Evolutionary conservation across 179 eudicot species (phyloP).

Genomic region (Silene coronaria): DNA sequence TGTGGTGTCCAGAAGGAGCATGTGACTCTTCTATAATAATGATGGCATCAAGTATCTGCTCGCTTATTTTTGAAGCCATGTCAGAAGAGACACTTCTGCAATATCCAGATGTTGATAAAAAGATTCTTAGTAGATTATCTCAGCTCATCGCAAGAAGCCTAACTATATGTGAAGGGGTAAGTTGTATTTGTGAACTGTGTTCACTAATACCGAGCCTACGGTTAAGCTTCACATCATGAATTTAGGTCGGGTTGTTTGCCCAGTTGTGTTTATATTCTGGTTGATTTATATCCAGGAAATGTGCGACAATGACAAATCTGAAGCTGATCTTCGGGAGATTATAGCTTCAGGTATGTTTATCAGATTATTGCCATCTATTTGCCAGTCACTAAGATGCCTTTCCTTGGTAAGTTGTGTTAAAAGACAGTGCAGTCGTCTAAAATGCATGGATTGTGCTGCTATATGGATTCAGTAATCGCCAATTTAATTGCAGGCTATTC

Average conservation of each 20-base stretch:
- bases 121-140: constrained; percentile 36
- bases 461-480: background rate
- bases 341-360: constrained; percentile 47
- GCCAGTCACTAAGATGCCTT: background rate
- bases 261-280: background rate
- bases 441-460: background rate
- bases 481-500: constrained; percentile 48
- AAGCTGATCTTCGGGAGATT: constrained; percentile 74
- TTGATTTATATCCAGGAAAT: constrained; percentile 28
- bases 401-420: background rate
- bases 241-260: background rate
- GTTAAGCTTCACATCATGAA: background rate
- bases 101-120: constrained; percentile 41
- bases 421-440: background rate
- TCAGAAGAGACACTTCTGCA: constrained; percentile 63
- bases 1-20: constrained; percentile 37
- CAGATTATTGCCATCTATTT: background rate
- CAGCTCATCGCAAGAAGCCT: constrained; percentile 65
- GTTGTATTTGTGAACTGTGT: background rate
- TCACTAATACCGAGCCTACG: background rate
- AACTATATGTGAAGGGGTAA: constrained; percentile 51
- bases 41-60: constrained; percentile 92
- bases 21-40: constrained; percentile 47
- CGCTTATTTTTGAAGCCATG: constrained; percentile 57
- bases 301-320: constrained; percentile 40